These are phyloP conservation scores for Astrephomene gubernaculifera DNA, from an alignment of 139 green algal genomes.

Conservation along the genomic window DNA sequence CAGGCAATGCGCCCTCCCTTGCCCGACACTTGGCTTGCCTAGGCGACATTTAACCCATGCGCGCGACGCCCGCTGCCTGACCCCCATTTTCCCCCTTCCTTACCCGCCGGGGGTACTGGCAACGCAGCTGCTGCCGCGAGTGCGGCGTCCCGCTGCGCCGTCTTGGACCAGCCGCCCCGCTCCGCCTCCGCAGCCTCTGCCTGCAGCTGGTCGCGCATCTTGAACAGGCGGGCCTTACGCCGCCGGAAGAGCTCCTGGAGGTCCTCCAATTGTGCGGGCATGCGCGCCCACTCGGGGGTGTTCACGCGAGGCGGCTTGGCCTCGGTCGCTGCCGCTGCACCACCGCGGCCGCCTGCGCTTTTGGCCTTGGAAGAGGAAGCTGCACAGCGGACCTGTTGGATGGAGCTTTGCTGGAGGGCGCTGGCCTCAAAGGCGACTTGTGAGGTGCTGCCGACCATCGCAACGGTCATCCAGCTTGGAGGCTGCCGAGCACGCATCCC, in stretches of 20 bases:
- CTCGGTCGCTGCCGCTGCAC: background rate
- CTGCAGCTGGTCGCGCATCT: background rate
- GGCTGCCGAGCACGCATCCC: too few relatives aligned
- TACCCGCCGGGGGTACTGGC: background rate
- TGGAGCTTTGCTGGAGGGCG: background rate
- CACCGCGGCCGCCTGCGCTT: background rate
- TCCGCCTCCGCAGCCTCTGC: background rate
- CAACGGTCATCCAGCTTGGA: too few relatives aligned
- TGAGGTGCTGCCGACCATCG: too few relatives aligned
- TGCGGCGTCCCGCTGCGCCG: background rate
- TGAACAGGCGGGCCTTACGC: background rate
- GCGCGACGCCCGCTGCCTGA: too few relatives aligned
- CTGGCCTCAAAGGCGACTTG: too few relatives aligned
- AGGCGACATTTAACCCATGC: too few relatives aligned
- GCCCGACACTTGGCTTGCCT: too few relatives aligned
- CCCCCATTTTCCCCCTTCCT: too few relatives aligned
- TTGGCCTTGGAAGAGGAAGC: conserved; percentile 10
- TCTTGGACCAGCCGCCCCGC: background rate
- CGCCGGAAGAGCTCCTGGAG: background rate
- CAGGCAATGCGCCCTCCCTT: too few relatives aligned
- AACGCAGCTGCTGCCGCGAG: background rate
- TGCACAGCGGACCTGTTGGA: background rate
- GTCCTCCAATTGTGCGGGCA: background rate
- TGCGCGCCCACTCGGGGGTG: conserved; percentile 22
- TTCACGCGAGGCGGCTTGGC: background rate